Evolutionary conservation across 139 green algal species (phyloP).

Genomic region (Axilococcus clingmanii): DNA sequence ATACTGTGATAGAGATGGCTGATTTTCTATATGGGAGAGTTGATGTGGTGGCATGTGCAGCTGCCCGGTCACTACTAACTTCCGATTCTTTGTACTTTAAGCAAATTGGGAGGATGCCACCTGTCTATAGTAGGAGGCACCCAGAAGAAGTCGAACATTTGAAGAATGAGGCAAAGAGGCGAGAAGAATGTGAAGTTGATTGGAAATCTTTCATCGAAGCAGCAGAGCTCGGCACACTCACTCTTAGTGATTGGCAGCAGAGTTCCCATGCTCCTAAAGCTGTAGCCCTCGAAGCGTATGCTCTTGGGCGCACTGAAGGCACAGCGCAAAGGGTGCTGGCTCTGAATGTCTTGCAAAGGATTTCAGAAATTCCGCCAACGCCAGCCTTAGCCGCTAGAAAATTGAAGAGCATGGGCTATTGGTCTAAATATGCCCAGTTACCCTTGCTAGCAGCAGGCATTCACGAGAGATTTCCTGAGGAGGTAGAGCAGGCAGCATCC

Average conservation of each 20-base stretch:
- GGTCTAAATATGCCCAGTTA: conserved; percentile 46
- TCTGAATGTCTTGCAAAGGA: not conserved
- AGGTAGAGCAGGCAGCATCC: conserved; percentile 26
- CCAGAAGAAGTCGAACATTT: too few species aligned
- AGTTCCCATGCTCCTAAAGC: not conserved
- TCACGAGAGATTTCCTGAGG: conserved; percentile 14
- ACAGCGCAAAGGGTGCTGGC: not conserved
- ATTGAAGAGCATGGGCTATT: conserved; percentile 43
- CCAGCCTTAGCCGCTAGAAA: conserved; percentile 19
- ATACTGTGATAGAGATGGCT: conserved; percentile 27
- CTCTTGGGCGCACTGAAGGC: not conserved
- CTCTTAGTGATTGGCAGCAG: not conserved
- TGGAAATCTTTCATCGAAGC: conserved; percentile 12
- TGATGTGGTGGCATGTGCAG: conserved; percentile 14
- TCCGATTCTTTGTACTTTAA: conserved; percentile 60
- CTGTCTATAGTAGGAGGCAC: too few species aligned
- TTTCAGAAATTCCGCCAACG: too few species aligned
- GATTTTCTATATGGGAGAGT: conserved; percentile 30
- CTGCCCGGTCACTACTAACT: conserved; percentile 44
- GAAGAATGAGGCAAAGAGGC: too few species aligned
- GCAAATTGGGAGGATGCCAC: conserved; percentile 15
- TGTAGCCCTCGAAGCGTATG: not conserved
- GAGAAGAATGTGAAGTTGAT: conserved; percentile 12
- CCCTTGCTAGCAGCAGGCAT: conserved; percentile 29
- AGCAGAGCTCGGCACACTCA: not conserved